Conservation (phyloP, 345 rosid species). For the Punica granatum region DNA sequence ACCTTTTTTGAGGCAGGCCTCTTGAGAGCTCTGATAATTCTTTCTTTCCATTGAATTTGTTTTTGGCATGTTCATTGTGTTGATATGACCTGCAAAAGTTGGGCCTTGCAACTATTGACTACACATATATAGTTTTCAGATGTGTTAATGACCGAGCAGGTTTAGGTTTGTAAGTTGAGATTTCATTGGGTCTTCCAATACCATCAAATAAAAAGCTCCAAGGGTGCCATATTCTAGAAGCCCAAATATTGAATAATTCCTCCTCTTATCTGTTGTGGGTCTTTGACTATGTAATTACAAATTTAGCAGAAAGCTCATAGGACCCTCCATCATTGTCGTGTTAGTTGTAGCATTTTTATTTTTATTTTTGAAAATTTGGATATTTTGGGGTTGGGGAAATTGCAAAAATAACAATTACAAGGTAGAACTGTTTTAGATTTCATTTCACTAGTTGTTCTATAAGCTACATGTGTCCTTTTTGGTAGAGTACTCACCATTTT, state of each 20-base stretch:
- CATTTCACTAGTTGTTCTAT: background rate
- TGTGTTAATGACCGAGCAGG: background rate
- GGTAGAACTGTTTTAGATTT: background rate
- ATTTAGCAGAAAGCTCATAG: too few relatives aligned
- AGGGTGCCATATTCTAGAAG: too few relatives aligned
- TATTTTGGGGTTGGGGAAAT: background rate
- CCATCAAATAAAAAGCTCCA: too few relatives aligned
- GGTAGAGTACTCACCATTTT: background rate
- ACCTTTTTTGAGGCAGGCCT: constrained; percentile 61
- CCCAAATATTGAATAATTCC: too few relatives aligned
- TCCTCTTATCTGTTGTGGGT: too few relatives aligned
- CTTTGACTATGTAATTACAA: background rate
- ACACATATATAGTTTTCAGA: background rate
- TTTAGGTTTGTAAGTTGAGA: background rate
- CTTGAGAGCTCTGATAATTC: constrained; percentile 4
- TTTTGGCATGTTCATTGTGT: background rate
- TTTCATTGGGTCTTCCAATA: too few relatives aligned
- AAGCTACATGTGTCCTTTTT: background rate
- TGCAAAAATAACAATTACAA: background rate
- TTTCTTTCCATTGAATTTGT: background rate
- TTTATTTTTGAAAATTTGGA: too few relatives aligned
- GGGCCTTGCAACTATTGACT: background rate
- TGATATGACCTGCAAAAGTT: background rate
- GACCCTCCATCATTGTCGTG: background rate
- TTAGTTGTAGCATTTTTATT: background rate